These are phyloP conservation scores for Citrus sinensis DNA, from an alignment of 345 rosid species.

Conservation along the genomic window DNA sequence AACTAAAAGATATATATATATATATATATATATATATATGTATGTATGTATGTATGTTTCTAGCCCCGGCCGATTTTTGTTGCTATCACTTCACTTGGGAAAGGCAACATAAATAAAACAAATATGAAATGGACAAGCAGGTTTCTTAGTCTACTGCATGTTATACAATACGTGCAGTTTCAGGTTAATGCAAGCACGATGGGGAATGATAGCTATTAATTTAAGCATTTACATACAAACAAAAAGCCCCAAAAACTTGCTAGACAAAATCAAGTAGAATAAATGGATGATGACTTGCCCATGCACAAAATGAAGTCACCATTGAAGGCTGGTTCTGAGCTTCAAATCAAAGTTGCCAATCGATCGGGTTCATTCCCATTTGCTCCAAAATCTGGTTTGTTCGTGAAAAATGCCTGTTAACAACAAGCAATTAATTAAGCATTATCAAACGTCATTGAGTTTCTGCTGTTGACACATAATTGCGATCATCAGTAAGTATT, in stretches of 20 bases:
- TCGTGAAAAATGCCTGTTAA: conserved; percentile 81
- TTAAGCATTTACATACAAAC: neutral
- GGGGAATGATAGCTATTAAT: neutral
- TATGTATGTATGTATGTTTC: no score
- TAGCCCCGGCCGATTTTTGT: no score
- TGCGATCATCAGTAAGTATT: neutral
- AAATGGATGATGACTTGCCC: neutral
- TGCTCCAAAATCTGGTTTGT: conserved; percentile 75
- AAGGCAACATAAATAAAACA: neutral
- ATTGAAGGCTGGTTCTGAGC: neutral
- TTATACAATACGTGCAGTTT: no score
- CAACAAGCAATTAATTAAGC: conserved; percentile 2
- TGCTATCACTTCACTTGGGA: no score
- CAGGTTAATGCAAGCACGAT: no score
- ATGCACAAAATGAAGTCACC: conserved; percentile 1
- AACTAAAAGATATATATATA: no score
- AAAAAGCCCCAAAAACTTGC: no score
- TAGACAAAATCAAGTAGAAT: no score
- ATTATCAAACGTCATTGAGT: neutral
- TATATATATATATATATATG: no score
- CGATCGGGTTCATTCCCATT: conserved; percentile 60
- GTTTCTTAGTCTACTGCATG: no score
- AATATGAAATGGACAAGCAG: no score
- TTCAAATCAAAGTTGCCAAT: conserved; percentile 74
- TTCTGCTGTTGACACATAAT: neutral